Evolutionary conservation across 2,329 filamentous ascomycete species (phyloP).

Genomic region (Colletotrichum tofieldiae): DNA sequence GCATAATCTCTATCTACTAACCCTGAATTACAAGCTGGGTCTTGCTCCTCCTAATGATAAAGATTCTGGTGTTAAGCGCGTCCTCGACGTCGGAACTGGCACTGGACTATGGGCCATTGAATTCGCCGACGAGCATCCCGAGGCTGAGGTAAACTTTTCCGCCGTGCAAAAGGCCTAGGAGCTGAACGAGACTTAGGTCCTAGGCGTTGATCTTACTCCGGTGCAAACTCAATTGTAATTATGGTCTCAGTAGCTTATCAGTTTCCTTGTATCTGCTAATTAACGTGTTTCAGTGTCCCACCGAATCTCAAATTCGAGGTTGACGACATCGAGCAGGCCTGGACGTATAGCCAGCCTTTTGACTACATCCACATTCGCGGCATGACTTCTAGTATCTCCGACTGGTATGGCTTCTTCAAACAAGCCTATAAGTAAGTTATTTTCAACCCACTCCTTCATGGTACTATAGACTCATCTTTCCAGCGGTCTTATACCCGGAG

Average conservation of each 20-base stretch:
- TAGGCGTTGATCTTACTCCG: conserved; percentile 1
- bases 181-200: conserved; percentile 42
- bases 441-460: not conserved
- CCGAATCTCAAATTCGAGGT: conserved; percentile 66
- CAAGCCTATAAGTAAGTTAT: conserved; percentile 58
- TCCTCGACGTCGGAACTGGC: conserved; percentile 48
- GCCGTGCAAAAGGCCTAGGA: not conserved
- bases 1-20: conserved; percentile 49
- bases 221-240: conserved; percentile 20
- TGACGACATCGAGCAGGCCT: conserved; percentile 4
- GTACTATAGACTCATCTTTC: conserved; percentile 7
- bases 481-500: conserved; percentile 54
- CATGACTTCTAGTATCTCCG: conserved; percentile 58
- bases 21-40: not conserved
- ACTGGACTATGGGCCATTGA: conserved; percentile 55
- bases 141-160: conserved; percentile 35
- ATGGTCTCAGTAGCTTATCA: accelerated
- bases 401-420: conserved; percentile 59
- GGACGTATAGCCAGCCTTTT: not conserved
- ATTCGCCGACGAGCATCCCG: conserved; percentile 53
- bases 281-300: conserved; percentile 59
- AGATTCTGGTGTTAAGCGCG: conserved; percentile 44
- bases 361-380: conserved; percentile 42
- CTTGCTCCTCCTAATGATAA: not conserved
- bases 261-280: conserved; percentile 40